phyloP scores from a whole-genome alignment of 495 filamentous ascomycete genomes.

The Aspergillus funiculosus region DNA sequence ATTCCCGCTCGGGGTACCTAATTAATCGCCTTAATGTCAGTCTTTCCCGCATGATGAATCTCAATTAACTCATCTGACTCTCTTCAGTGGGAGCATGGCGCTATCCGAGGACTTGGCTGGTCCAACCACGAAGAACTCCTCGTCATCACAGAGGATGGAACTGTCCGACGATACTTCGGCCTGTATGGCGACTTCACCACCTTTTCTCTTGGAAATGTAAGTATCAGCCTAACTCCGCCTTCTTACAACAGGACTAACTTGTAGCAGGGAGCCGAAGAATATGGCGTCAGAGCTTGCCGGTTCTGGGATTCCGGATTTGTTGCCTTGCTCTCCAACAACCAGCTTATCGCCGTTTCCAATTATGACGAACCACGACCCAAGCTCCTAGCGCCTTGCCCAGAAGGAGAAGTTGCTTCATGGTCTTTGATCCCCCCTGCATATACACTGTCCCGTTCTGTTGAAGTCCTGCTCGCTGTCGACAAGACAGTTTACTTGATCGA shows the following conservation, averaged over 20 bases:
- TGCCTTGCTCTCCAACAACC: constrained; percentile 85
- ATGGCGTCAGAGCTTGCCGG: constrained; percentile 76
- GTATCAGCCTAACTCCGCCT: not conserved
- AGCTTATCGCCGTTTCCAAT: constrained; percentile 75
- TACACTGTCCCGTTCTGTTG: constrained; percentile 90
- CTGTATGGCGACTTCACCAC: constrained; percentile 90
- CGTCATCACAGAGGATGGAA: constrained; percentile 83
- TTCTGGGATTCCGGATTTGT: constrained; percentile 93
- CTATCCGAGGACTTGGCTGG: constrained; percentile 88
- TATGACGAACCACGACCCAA: constrained; percentile 90
- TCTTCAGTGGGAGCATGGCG: constrained; percentile 80
- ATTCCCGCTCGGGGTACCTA: constrained; percentile 83
- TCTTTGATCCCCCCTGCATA: constrained; percentile 80
- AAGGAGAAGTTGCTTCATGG: constrained; percentile 81
- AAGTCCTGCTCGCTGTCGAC: constrained; percentile 81
- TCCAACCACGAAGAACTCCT: constrained; percentile 93
- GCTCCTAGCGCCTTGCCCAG: constrained; percentile 68
- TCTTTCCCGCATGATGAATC: not conserved
- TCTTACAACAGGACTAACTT: constrained; percentile 3
- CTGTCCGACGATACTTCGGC: constrained; percentile 85
- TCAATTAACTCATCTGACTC: not conserved
- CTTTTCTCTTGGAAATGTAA: constrained; percentile 85
- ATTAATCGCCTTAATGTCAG: constrained; percentile 64
- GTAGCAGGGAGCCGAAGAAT: constrained; percentile 68
- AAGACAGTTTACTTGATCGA: constrained; percentile 84